phyloP scores from a whole-genome alignment of 257 asterid genomes.

The Dorcoceras hygrometricum region DNA sequence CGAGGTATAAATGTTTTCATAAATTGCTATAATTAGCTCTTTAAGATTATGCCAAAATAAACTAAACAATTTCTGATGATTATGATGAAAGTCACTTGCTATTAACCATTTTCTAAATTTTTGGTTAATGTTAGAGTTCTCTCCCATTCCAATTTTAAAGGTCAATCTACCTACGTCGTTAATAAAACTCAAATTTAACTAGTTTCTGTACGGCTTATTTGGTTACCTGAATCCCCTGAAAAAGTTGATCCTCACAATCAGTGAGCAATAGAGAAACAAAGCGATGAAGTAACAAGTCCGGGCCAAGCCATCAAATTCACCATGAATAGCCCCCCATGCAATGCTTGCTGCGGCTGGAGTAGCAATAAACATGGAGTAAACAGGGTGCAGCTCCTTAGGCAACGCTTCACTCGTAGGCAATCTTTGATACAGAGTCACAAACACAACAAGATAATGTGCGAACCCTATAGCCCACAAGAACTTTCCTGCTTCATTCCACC shows the following conservation, averaged over 20 bases:
- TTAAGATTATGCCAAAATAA: too few species aligned
- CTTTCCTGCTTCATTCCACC: constrained; percentile 84
- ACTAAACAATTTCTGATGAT: not conserved
- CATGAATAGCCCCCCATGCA: constrained; percentile 89
- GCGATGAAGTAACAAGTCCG: constrained; percentile 90
- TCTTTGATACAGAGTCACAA: constrained; percentile 85
- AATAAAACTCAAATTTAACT: not conserved
- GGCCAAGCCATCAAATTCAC: constrained; percentile 75
- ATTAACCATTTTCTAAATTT: not conserved
- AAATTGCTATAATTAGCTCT: not conserved
- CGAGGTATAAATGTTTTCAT: not conserved
- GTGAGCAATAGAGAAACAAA: constrained; percentile 63
- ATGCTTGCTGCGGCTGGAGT: constrained; percentile 93
- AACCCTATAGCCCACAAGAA: constrained; percentile 87
- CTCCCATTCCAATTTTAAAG: not conserved
- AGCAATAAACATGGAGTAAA: constrained; percentile 90
- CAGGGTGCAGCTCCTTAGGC: constrained; percentile 93
- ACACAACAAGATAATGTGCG: constrained; percentile 86
- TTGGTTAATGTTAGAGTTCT: not conserved
- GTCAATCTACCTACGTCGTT: not conserved
- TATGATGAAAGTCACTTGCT: not conserved
- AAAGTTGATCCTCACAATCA: constrained; percentile 83
- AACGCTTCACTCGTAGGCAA: constrained; percentile 82
- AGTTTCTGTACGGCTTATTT: not conserved
- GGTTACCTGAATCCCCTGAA: constrained; percentile 79